Base-by-base conservation (phyloP, 2,329 filamentous ascomycete species). In the Ceratocystis cubensis region DNA sequence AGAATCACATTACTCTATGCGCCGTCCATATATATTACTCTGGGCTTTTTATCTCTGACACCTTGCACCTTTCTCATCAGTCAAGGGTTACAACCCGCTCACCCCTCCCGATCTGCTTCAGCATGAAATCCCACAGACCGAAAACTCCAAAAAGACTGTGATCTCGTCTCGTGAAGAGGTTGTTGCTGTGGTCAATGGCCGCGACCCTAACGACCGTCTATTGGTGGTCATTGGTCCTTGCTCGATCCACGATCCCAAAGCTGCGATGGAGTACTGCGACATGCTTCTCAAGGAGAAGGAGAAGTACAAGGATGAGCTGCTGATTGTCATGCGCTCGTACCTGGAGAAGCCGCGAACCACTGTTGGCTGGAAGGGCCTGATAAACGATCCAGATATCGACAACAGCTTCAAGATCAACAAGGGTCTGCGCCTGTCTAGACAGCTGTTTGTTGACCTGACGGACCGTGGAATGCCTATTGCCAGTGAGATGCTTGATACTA, bases 351-450 rank as follows among this genome's bases (percentile, higher is more conserved):
- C 94, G 25, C 87, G 94, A 70, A 99, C 94, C 33, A 99, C 94
- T 0, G 91, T 99, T 33, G 94, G 94, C 71, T 99, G 94, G 94
- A 99, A 99, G 81, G 94, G 94, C 63, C 80, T 99, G 72, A 96
- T 99, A 80, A 97, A 99, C 76, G 94, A 99, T 77, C 94, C 94
- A 1, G 93, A 97, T 74, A 96, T 99, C 74, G 92, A 97, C 77
- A 93, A 96, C 76, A 94, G 88, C 77, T 97, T 96, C 88, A 87
- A 96, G 79, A 97, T 99, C 80, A 97, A 97, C 82, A 97, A 97
- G 82, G 94, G 94, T 22, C 78, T 99, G 73, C 86, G 89, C 63
- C 81, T 91, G 66, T 89, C 91, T 66, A 84, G 94, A 71, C 87
- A 97, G 77, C 83, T 99, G 74, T 97, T 96, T 77, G 87, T 95